A percentile compares a stretch with the other conserved stretches of the same genome.
Evolutionary conservation across 768 basidiomycete species (phyloP).

Genomic region (Crassisporium funariophilum): DNA sequence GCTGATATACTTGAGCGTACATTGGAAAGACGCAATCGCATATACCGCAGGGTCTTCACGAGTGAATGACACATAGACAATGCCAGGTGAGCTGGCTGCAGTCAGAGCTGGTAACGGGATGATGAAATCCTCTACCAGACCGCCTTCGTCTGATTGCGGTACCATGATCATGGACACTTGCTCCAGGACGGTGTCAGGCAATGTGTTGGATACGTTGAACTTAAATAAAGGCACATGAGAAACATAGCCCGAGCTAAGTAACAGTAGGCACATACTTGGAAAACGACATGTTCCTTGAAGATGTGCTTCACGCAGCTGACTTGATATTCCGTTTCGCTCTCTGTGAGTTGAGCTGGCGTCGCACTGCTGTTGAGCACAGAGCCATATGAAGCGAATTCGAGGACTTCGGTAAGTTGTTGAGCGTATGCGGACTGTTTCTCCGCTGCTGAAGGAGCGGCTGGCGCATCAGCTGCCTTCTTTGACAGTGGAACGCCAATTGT

Average conservation of each 20-base stretch:
- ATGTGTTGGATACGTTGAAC: conserved; percentile 98
- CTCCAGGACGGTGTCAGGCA: conserved; percentile 94
- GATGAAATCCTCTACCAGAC: conserved; percentile 92
- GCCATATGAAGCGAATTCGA: conserved; percentile 86
- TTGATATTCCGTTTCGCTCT: conserved; percentile 97
- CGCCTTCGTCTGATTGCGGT: conserved; percentile 69
- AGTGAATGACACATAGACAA: conserved; percentile 93
- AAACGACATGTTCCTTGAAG: conserved; percentile 93
- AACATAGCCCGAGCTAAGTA: background rate
- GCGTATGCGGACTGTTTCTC: conserved; percentile 89
- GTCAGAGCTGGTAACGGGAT: conserved; percentile 78
- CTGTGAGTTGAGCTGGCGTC: conserved; percentile 83
- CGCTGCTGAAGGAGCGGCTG: conserved; percentile 79
- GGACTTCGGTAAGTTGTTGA: conserved; percentile 82
- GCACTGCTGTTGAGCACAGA: conserved; percentile 83
- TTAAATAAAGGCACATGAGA: conserved; percentile 32
- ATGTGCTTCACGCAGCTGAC: conserved; percentile 96
- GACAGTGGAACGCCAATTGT: conserved; percentile 75
- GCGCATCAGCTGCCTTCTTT: conserved; percentile 57
- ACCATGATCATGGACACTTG: conserved; percentile 94
- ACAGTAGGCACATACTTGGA: conserved; percentile 65
- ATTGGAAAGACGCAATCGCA: conserved; percentile 82
- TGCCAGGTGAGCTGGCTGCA: conserved; percentile 71
- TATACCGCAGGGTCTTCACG: conserved; percentile 79
- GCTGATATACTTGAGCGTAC: conserved; percentile 91